Percentiles rank a stretch among this genome's conserved stretches.
These are phyloP conservation scores for Corrigiola litoralis DNA, from an alignment of 179 eudicot genomes.

Conservation along the genomic window DNA sequence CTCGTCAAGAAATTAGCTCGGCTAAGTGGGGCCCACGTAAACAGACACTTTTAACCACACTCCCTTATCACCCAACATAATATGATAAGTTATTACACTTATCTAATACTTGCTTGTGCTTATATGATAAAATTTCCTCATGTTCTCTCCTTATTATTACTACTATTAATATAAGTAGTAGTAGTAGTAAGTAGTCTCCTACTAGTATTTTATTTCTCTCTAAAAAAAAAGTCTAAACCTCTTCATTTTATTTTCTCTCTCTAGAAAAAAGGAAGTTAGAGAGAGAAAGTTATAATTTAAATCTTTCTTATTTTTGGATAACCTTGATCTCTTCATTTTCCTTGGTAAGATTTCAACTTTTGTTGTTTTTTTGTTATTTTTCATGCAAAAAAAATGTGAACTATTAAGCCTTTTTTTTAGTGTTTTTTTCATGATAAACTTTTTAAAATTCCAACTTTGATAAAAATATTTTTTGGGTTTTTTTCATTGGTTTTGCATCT, in stretches of 20 bases:
- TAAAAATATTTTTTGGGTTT: neutral
- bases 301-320: conserved; percentile 8
- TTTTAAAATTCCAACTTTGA: neutral
- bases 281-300: conserved; percentile 16
- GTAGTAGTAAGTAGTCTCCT: too few species aligned
- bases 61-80: conserved; percentile 13
- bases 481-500: conserved; percentile 33
- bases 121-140: conserved; percentile 3
- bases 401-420: conserved; percentile 7
- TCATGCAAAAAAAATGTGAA: neutral
- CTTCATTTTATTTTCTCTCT: conserved; percentile 15
- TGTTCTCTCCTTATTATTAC: too few species aligned
- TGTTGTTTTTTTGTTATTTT: conserved; percentile 1
- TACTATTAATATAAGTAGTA: too few species aligned
- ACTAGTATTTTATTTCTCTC: neutral
- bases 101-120: conserved; percentile 26
- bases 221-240: neutral
- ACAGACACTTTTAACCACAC: neutral
- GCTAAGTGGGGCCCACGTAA: conserved; percentile 24
- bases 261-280: conserved; percentile 21
- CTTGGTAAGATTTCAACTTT: conserved; percentile 8
- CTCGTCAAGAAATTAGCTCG: conserved; percentile 29
- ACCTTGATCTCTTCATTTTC: conserved; percentile 19
- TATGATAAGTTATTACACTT: neutral
- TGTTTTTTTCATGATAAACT: neutral